These are phyloP conservation scores for Aspergillus arachidicola DNA, from an alignment of 2,329 filamentous ascomycete genomes.

Conservation along the genomic window DNA sequence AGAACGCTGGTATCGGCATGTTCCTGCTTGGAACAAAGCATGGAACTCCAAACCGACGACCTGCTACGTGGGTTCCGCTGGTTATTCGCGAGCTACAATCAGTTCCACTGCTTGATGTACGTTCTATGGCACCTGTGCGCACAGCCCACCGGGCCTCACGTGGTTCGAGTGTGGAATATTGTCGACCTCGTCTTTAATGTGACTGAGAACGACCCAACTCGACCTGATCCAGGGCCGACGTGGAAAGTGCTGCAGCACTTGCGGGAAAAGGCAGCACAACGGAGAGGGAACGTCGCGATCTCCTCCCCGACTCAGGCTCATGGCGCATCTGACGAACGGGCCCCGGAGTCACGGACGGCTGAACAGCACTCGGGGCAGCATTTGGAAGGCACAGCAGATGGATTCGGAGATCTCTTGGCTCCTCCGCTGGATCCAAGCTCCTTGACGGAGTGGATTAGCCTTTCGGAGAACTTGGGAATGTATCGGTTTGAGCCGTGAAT, in stretches of 20 bases:
- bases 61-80: slow-evolving; percentile 40
- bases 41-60: slow-evolving; percentile 37
- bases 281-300: not conserved
- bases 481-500: not conserved
- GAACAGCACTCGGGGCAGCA: not conserved
- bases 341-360: not conserved
- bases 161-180: slow-evolving; percentile 33
- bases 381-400: not conserved
- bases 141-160: slow-evolving; percentile 29
- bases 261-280: not conserved
- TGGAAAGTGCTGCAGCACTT: slow-evolving; percentile 4
- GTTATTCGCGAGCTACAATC: slow-evolving; percentile 40
- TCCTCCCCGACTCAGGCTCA: not conserved
- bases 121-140: slow-evolving; percentile 46
- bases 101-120: slow-evolving; percentile 47
- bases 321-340: not conserved
- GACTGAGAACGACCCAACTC: not conserved
- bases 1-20: slow-evolving; percentile 38
- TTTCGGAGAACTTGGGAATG: slow-evolving; percentile 2
- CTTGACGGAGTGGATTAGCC: not conserved
- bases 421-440: slow-evolving; percentile 1
- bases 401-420: slow-evolving; percentile 1
- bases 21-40: slow-evolving; percentile 33
- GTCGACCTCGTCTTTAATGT: slow-evolving; percentile 13
- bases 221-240: not conserved